phyloP scores from a whole-genome alignment of 352 stramenopile genomes.

The Phytophthora kernoviae region DNA sequence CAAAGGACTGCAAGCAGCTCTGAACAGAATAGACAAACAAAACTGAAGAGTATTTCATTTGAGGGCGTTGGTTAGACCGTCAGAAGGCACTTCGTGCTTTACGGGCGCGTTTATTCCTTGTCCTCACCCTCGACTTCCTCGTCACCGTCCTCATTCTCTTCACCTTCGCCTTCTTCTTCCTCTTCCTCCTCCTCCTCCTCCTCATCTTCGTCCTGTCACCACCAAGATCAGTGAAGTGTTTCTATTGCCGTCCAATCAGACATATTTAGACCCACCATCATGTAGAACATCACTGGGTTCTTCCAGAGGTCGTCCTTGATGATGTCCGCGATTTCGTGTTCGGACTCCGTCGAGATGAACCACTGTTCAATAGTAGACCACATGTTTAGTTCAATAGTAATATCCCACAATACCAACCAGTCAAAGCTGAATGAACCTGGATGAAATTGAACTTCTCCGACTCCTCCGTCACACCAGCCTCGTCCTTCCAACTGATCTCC shows the following conservation, averaged over 20 bases:
- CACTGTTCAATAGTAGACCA: conserved; percentile 36
- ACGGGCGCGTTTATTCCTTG: conserved; percentile 30
- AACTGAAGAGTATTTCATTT: conserved; percentile 25
- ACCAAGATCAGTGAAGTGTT: conserved; percentile 7
- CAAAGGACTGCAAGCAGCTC: background rate
- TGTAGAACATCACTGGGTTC: conserved; percentile 66
- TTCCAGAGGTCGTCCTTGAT: conserved; percentile 88
- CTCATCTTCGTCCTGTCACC: conserved; percentile 42
- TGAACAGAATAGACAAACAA: background rate
- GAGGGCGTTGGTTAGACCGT: conserved; percentile 2
- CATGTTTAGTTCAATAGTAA: conserved; percentile 5
- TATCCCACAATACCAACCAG: background rate
- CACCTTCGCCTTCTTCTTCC: conserved; percentile 40
- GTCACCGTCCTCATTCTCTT: conserved; percentile 27
- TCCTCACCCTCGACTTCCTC: conserved; percentile 29
- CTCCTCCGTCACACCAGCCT: conserved; percentile 56
- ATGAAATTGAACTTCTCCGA: conserved; percentile 60
- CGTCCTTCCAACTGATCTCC: conserved; percentile 66
- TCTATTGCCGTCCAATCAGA: background rate
- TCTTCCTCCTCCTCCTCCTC: conserved; percentile 46
- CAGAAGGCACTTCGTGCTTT: background rate
- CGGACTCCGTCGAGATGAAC: conserved; percentile 56
- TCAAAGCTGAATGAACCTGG: conserved; percentile 29
- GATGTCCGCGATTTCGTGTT: conserved; percentile 69
- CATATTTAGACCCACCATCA: conserved; percentile 28